phyloP scores from a whole-genome alignment of 116 monocot genomes.

The Iris pallida region DNA sequence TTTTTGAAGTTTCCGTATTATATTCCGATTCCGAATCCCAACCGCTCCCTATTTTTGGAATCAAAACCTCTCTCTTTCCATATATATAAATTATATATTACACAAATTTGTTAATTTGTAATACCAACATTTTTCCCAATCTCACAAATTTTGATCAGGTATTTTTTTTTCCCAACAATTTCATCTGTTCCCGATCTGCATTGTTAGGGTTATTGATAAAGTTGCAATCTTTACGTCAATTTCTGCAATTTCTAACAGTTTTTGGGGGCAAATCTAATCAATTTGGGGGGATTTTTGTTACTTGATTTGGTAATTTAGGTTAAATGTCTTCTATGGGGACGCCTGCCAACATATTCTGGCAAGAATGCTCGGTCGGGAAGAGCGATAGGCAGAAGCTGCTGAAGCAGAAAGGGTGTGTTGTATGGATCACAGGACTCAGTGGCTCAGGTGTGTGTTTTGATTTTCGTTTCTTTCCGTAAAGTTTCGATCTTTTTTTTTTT shows the following conservation, averaged over 20 bases:
- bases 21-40: too few relatives aligned
- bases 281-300: not conserved
- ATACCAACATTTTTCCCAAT: too few relatives aligned
- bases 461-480: not conserved
- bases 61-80: too few relatives aligned
- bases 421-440: conserved; percentile 58
- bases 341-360: conserved; percentile 43
- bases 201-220: not conserved
- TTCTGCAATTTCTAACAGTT: not conserved
- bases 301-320: not conserved
- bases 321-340: conserved; percentile 16
- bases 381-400: conserved; percentile 42
- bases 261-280: not conserved
- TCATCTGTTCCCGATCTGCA: too few relatives aligned
- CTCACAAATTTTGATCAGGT: too few relatives aligned
- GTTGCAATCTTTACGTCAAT: not conserved
- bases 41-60: too few relatives aligned
- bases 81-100: too few relatives aligned
- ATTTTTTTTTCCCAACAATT: too few relatives aligned
- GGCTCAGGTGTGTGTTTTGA: conserved; percentile 32
- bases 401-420: conserved; percentile 49
- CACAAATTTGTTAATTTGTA: too few relatives aligned
- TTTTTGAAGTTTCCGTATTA: too few relatives aligned
- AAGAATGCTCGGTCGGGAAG: conserved; percentile 41
- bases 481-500: too few relatives aligned